These are phyloP conservation scores for Globisporangium ultimum DNA, from an alignment of 352 stramenopile genomes.

Conservation along the genomic window DNA sequence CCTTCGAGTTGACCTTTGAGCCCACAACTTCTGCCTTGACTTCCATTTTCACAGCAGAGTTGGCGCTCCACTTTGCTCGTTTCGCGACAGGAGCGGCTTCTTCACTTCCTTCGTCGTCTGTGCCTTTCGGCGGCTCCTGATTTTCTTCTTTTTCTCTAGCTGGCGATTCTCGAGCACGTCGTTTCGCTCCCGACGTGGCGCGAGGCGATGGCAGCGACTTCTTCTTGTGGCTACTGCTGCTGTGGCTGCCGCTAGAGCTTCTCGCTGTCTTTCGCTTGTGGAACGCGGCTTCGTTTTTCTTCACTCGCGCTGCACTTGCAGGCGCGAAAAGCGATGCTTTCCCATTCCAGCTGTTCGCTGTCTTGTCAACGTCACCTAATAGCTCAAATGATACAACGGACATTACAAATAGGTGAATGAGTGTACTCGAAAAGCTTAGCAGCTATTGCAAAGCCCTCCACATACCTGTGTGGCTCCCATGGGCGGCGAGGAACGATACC, in stretches of 20 bases:
- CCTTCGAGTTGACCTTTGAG: not conserved
- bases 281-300: conserved; percentile 1
- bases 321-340: conserved; percentile 34
- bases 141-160: conserved; percentile 7
- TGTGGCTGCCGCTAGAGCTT: conserved; percentile 10
- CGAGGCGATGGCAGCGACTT: not conserved
- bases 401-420: no score
- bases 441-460: not conserved
- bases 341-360: conserved; percentile 52
- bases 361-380: conserved; percentile 20
- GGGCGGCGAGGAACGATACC: conserved; percentile 37
- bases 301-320: conserved; percentile 4
- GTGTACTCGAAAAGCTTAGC: not conserved
- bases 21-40: not conserved
- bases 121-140: not conserved
- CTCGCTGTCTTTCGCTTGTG: conserved; percentile 8
- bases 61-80: conserved; percentile 1
- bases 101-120: conserved; percentile 2
- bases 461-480: conserved; percentile 46
- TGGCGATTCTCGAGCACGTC: not conserved
- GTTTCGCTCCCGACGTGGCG: not conserved
- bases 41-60: not conserved
- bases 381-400: not conserved
- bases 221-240: conserved; percentile 4
- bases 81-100: not conserved